Evolutionary conservation across 1,284 basidiomycete species (phyloP).

Genomic region (Mycosarcoma mackinlayi): DNA sequence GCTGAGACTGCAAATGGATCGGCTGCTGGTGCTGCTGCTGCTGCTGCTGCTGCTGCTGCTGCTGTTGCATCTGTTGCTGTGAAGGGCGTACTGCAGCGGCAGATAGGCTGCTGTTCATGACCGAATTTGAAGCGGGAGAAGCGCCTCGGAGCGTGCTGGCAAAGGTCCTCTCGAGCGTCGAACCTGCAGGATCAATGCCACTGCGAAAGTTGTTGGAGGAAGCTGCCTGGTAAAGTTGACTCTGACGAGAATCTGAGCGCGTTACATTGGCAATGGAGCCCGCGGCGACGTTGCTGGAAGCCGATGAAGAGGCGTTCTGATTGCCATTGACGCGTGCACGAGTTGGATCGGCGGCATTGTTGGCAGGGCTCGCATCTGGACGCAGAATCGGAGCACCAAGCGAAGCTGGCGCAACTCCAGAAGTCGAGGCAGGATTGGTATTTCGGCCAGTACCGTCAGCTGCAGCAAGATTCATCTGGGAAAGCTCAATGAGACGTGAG

Average conservation of each 20-base stretch:
- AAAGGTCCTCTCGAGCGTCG: constrained; percentile 43
- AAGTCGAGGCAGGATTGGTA: constrained; percentile 3
- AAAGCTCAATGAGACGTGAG: constrained; percentile 46
- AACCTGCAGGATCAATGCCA: constrained; percentile 16
- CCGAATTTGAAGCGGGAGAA: constrained; percentile 22
- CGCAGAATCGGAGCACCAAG: constrained; percentile 9
- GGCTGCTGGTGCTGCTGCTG: constrained; percentile 18
- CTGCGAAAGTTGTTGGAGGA: constrained; percentile 27
- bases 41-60: constrained; percentile 15
- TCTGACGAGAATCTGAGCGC: constrained; percentile 30
- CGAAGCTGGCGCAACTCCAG: neutral
- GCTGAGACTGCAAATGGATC: constrained; percentile 20
- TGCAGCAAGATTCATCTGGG: constrained; percentile 28
- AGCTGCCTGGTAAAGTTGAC: constrained; percentile 26
- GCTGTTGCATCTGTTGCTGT: constrained; percentile 10
- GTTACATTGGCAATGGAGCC: constrained; percentile 11
- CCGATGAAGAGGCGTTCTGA: constrained; percentile 20
- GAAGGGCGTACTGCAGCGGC: constrained; percentile 19
- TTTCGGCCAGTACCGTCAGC: constrained; percentile 14
- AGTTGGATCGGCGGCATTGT: constrained; percentile 24
- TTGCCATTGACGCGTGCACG: constrained; percentile 32
- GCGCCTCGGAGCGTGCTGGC: constrained; percentile 36
- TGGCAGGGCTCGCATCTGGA: constrained; percentile 30
- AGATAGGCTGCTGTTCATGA: constrained; percentile 28
- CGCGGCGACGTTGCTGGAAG: constrained; percentile 9